Evolutionary conservation across 768 basidiomycete species (phyloP), one percentile per base, ranked within the genome.

Genomic region (Auricularia heimuer): DNA sequence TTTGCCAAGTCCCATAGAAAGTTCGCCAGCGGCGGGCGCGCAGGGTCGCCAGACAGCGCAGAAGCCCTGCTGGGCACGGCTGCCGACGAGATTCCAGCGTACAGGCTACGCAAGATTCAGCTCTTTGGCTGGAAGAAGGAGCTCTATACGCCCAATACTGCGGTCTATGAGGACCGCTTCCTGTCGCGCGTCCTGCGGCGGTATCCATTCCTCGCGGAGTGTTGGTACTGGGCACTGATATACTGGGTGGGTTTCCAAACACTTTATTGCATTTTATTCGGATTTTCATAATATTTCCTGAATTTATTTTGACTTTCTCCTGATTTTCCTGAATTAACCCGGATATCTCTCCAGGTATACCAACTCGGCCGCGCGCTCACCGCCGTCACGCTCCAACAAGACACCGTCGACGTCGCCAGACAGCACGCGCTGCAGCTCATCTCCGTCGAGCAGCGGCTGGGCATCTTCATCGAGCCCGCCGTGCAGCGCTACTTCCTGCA

Each of bases 391-490:
- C 34, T 60, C 16, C 56, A 60, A 35, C 56, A 60, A 60, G 56
- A 60, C 56, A 60, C 56, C 24, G 56, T 60, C 24, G 56, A 60
- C 56, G 56, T 60, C 21, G 56, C 56, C 12, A 14, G 56, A 7
- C 56, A 29, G 14, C 56, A 60, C 24, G 56, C 56, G 10, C 29
- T 60, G 10, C 29, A 60, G 34, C 56, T 60, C 56, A 60, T 60
- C 56, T 14, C 56, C 1, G 56, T 60, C 24, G 56, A 60, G 56
- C 56, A 60, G 56, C 56, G 34, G 2, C 34, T 60, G 56, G 16
- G 29, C 56, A 60, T 60, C 24, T 60, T 60, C 34, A 24, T 60
- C 34, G 56, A 60, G 29, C 56, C 56, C 24, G 56, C 56, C 56
- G 56, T 60, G 24, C 56, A 60, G 34, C 56, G 24, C 11, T 60